phyloP scores from a whole-genome alignment of 768 basidiomycete genomes.

The Termitomyces sp. region DNA sequence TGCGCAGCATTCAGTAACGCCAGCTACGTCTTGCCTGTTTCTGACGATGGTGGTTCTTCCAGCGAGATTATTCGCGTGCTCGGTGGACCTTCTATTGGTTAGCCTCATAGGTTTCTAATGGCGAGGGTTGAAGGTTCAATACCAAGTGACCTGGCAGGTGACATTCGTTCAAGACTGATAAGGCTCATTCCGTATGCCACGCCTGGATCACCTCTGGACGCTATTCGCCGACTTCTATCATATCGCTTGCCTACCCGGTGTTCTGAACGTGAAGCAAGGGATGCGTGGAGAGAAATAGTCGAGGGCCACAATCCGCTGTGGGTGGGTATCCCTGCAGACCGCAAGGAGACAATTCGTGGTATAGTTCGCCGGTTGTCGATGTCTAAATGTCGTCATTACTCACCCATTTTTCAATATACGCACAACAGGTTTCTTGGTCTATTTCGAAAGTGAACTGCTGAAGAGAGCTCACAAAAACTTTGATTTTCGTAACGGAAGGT shows the following conservation, averaged over 20 bases:
- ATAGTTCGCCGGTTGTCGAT: constrained; percentile 2
- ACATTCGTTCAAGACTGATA: constrained; percentile 84
- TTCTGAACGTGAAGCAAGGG: constrained; percentile 73
- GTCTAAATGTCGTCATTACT: neutral
- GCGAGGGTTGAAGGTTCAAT: no score
- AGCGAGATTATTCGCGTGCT: constrained; percentile 92
- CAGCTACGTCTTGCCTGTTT: constrained; percentile 86
- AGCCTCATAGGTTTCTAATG: neutral
- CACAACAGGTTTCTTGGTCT: constrained; percentile 77
- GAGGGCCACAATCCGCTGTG: constrained; percentile 82
- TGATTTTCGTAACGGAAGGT: constrained; percentile 89
- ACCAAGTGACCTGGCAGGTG: constrained; percentile 41
- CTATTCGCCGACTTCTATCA: constrained; percentile 72
- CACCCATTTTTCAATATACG: neutral
- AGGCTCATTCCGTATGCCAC: constrained; percentile 75
- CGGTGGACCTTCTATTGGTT: constrained; percentile 81
- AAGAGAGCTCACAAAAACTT: constrained; percentile 92
- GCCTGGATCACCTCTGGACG: constrained; percentile 55
- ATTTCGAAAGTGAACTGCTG: constrained; percentile 85
- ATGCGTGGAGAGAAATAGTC: constrained; percentile 90
- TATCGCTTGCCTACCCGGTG: constrained; percentile 69
- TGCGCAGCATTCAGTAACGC: constrained; percentile 77
- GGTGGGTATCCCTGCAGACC: constrained; percentile 81
- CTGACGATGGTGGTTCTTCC: constrained; percentile 93
- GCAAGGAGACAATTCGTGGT: constrained; percentile 91